Evolutionary conservation across 345 rosid genomes (phyloP).

Genomic region (Salix koriyanagi): DNA sequence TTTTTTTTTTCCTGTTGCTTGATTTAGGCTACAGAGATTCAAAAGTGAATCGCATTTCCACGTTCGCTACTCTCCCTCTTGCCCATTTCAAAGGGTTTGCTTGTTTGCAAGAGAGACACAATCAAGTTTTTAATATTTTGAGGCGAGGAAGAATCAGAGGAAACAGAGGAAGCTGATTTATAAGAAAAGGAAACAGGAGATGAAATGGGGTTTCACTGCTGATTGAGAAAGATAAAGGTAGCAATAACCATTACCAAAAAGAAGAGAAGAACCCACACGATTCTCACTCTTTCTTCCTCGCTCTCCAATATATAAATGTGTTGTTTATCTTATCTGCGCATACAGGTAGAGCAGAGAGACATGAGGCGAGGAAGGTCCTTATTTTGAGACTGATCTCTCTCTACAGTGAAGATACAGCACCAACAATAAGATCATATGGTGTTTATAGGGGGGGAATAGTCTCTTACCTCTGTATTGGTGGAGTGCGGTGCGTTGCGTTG

Average conservation of each 20-base stretch:
- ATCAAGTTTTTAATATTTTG: background rate
- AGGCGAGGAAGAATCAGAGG: constrained; percentile 1
- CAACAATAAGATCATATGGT: background rate
- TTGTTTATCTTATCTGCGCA: background rate
- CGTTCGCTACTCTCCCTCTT: background rate
- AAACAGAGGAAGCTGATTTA: background rate
- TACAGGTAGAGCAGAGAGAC: background rate
- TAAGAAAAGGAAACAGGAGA: background rate
- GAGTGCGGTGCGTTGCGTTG: background rate
- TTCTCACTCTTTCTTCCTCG: constrained; percentile 11
- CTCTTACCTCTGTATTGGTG: background rate
- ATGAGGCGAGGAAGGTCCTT: background rate
- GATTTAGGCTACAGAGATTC: background rate
- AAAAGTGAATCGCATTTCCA: background rate
- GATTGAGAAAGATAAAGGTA: background rate
- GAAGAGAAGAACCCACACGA: constrained; percentile 29
- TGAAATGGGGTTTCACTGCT: background rate
- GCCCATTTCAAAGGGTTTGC: background rate
- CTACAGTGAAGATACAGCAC: background rate
- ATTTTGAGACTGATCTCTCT: constrained; percentile 5
- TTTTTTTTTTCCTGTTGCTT: background rate
- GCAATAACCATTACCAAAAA: background rate
- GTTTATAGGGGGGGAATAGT: background rate
- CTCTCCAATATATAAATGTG: background rate
- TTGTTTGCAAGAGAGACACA: background rate